Evolutionary conservation across 1,139 yeast genomes (phyloP), one percentile per base, ranked within the genome.

Genomic region (Nakaseomyces glabratus): DNA sequence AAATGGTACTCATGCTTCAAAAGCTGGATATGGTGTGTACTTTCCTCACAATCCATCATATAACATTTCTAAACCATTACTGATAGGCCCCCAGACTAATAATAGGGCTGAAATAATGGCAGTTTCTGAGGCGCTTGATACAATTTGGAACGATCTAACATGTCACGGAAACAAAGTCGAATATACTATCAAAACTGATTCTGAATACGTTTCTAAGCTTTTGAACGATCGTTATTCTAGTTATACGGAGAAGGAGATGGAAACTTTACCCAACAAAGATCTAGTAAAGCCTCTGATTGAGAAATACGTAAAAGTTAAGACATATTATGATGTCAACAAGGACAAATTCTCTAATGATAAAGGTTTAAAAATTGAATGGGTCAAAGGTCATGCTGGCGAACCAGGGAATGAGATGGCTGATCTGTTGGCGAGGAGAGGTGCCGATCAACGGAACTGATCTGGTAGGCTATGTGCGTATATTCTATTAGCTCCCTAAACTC

Each of bases 371-470:
- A 55, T 80, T 32, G 57, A 57, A 8, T 76, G 90, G 63, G 93
- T 84, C 4, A 63, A 62, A 35, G 95, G 93, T 1, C 96, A 88
- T 55, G 56, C 63, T 12, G 90, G 86, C 1, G 55, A 62, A 30
- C 54, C 49, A 12, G 95, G 95, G 1, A 86, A 86, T 51, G 86
- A 78, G 43, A 63, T 55, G 50, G 96, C 96, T 0, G 95, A 88
- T 53, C 47, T 53, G 29, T 61, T 86, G 35, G 96, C 96, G 3
- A 77, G 71, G 40, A 38, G 47, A 19, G 93, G 84, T n/a, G 77
- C 78, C 4, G 20, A n/a, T n/a, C n/a, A n/a, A n/a, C n/a, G n/a
- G n/a, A n/a, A n/a, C n/a, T n/a, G n/a, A 7, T 18, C 31, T n/a
- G 19, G 15, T 11, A 19, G 23, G 12, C 19, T 17, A 18, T 9